Evolutionary conservation across 768 basidiomycete genomes (phyloP), one percentile per base, ranked within the genome.

Genomic region (Xanthoconium stramineum): DNA sequence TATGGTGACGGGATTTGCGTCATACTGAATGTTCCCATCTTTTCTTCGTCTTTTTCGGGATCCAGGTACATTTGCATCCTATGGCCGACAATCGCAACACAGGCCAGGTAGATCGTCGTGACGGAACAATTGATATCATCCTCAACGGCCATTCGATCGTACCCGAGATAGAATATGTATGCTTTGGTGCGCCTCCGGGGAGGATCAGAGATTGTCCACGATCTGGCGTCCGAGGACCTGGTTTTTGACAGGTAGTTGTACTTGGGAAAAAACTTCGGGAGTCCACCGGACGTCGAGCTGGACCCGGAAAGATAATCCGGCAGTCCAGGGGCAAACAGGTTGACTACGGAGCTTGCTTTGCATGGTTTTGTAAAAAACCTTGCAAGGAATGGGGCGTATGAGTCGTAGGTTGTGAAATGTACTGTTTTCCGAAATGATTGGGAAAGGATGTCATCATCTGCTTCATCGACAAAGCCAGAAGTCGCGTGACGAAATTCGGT

Each of bases 301-400:
- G 65, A 66, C 17, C 24, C 36, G 14, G 28, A 39, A 8, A 66
- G 52, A 32, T 36, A 66, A 40, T 63, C 57, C 12, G 64, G 64
- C 4, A 65, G 5, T 37, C 64, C 61, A 0, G 58, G 12, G n/a
- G 64, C 50, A 44, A 63, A 48, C 6, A 60, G 35, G 40, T 66
- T 10, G 29, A 38, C 40, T 20, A 63, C 7, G 2, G 33, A 50
- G 7, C 30, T 39, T 17, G 39, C 47, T 39, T 17, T 55, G 12
- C 56, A 44, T 10, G 44, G 29, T 45, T 17, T 45, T 30, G 30
- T 29, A 9, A 32, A 45, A 17, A 32, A 17, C 44, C 7, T 45
- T 30, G 13, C 44, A 10, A 30, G 12, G 44, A 45, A 24, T 10
- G 64, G 58, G 5, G 47, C 35, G 12, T 63, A 66, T 8, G 58